Evolutionary conservation across 768 basidiomycete species (phyloP).

Genomic region (Mycena metata): DNA sequence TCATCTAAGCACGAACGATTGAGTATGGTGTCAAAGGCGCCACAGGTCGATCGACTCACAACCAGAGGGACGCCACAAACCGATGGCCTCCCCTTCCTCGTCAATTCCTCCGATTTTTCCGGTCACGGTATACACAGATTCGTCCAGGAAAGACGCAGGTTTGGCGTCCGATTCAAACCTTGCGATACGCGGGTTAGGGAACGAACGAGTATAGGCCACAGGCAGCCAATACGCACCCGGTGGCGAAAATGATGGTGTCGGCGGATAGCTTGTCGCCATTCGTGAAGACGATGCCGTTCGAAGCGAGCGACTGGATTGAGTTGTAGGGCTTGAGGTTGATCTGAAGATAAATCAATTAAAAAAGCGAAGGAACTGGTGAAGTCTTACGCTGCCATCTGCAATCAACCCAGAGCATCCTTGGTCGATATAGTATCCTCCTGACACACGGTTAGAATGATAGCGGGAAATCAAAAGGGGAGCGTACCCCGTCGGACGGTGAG

Average conservation of each 20-base stretch:
- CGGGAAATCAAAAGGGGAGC: not conserved
- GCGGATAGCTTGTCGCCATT: not conserved
- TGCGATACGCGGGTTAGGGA: not conserved
- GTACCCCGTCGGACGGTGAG: slow-evolving; percentile 7
- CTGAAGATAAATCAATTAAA: not conserved
- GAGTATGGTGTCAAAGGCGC: not conserved
- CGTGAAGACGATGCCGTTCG: not conserved
- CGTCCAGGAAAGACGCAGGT: slow-evolving; percentile 5
- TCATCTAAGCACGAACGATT: not conserved
- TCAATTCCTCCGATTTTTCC: slow-evolving; percentile 12
- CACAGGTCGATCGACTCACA: not conserved
- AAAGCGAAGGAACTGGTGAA: not conserved
- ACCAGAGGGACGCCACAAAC: slow-evolving; percentile 15
- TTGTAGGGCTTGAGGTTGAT: not conserved
- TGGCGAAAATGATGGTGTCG: slow-evolving; percentile 15
- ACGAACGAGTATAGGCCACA: no score
- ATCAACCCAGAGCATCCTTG: slow-evolving; percentile 17
- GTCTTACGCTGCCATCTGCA: slow-evolving; percentile 2
- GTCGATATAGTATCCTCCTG: slow-evolving; percentile 17
- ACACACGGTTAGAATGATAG: not conserved
- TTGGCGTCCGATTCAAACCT: slow-evolving; percentile 5
- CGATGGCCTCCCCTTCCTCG: slow-evolving; percentile 7
- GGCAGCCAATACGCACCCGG: not conserved
- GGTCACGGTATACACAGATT: not conserved
- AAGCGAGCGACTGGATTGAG: not conserved